phyloP scores from a whole-genome alignment of 1,139 yeast genomes.

The Protomyces inouyei region DNA sequence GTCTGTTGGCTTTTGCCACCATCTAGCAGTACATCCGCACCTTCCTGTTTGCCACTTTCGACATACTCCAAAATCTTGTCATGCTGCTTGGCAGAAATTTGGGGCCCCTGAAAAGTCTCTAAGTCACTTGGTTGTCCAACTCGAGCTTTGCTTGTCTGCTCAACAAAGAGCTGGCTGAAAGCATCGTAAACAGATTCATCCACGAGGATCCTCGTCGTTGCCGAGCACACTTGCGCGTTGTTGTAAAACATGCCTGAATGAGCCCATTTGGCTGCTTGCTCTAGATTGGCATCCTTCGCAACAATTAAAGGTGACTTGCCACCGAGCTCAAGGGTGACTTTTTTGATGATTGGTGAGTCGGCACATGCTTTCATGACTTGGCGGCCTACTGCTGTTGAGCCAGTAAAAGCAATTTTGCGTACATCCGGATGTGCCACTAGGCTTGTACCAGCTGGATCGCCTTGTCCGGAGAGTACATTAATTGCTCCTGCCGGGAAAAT shows the following conservation, averaged over 20 bases:
- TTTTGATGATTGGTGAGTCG: slow-evolving; percentile 50
- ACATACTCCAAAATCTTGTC: slow-evolving; percentile 68
- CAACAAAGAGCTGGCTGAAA: slow-evolving; percentile 51
- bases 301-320: slow-evolving; percentile 93
- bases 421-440: slow-evolving; percentile 64
- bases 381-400: slow-evolving; percentile 79
- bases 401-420: slow-evolving; percentile 80
- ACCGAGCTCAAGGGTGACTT: slow-evolving; percentile 79
- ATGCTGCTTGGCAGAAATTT: slow-evolving; percentile 66
- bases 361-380: slow-evolving; percentile 72
- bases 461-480: slow-evolving; percentile 59
- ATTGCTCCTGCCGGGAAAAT: slow-evolving; percentile 80
- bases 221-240: slow-evolving; percentile 77
- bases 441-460: slow-evolving; percentile 56
- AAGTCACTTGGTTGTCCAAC: slow-evolving; percentile 51
- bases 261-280: slow-evolving; percentile 70
- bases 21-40: slow-evolving; percentile 68
- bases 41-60: slow-evolving; percentile 64
- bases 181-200: slow-evolving; percentile 60
- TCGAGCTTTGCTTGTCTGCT: slow-evolving; percentile 50
- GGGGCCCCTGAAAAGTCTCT: slow-evolving; percentile 73
- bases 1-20: slow-evolving; percentile 44
- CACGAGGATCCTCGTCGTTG: slow-evolving; percentile 70
- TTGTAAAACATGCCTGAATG: slow-evolving; percentile 66
- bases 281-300: slow-evolving; percentile 76